These are phyloP conservation scores for Zygosaccharomyces siamensis DNA, from an alignment of 805 yeast genomes.

Conservation along the genomic window DNA sequence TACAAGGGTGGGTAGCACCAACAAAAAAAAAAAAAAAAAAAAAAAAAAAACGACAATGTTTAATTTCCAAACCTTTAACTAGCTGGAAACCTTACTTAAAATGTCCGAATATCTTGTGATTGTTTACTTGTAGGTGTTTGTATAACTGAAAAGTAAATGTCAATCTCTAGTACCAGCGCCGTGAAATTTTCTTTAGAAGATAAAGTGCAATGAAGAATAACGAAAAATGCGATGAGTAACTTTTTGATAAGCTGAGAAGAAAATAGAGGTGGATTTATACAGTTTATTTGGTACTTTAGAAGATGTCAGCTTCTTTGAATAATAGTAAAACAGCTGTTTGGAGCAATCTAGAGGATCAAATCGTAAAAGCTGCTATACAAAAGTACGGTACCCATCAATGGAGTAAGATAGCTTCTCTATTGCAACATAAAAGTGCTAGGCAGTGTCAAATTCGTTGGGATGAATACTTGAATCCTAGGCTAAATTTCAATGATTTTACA, in stretches of 20 bases:
- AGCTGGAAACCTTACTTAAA: background rate
- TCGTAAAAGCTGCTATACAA: constrained; percentile 82
- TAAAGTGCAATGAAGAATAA: background rate
- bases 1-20: background rate
- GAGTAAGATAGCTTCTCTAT: constrained; percentile 84
- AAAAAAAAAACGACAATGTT: background rate
- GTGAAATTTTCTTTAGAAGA: background rate
- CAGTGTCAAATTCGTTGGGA: constrained; percentile 93
- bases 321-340: constrained; percentile 87
- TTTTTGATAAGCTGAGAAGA: background rate
- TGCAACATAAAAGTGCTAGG: constrained; percentile 80
- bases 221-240: background rate
- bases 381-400: constrained; percentile 94
- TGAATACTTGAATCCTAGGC: constrained; percentile 76
- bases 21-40: no score
- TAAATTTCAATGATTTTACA: constrained; percentile 64
- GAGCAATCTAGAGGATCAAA: constrained; percentile 82
- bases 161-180: background rate
- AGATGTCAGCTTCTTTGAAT: constrained; percentile 47
- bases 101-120: background rate
- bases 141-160: background rate
- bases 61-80: background rate
- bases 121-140: background rate
- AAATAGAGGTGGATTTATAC: background rate
- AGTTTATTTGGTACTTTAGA: background rate